These are phyloP conservation scores for Pseudogymnoascus sp. DNA, from an alignment of 2,329 filamentous ascomycete species.

Conservation along the genomic window DNA sequence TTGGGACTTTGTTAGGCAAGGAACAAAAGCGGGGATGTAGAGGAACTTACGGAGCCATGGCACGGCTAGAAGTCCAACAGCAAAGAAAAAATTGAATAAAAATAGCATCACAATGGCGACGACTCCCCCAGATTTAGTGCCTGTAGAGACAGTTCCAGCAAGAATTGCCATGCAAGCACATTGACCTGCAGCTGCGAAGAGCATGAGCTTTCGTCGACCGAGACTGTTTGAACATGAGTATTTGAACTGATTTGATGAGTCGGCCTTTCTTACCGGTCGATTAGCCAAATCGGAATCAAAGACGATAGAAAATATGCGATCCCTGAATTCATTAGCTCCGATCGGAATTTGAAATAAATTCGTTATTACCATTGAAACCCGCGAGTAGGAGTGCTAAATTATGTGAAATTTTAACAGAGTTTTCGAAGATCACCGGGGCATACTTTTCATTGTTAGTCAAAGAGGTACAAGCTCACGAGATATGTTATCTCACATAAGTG, in stretches of 20 bases:
- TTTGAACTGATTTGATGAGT: neutral
- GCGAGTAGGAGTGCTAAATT: conserved; percentile 44
- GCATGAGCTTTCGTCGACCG: conserved; percentile 52
- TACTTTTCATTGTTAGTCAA: conserved; percentile 17
- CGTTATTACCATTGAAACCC: conserved; percentile 35
- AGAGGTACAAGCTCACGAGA: neutral
- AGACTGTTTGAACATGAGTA: conserved; percentile 22
- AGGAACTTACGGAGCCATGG: conserved; percentile 39
- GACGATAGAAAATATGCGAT: conserved; percentile 33
- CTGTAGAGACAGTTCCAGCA: conserved; percentile 39
- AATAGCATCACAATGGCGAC: conserved; percentile 31
- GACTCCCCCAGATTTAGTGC: conserved; percentile 34
- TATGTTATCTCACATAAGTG: conserved; percentile 24
- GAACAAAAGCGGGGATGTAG: neutral
- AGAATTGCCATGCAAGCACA: conserved; percentile 47
- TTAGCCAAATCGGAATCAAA: conserved; percentile 29
- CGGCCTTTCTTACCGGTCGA: conserved; percentile 32
- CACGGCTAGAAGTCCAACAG: conserved; percentile 41
- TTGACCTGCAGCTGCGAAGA: conserved; percentile 37
- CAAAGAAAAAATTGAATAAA: conserved; percentile 44
- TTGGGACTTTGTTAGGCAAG: neutral
- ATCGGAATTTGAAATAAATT: neutral
- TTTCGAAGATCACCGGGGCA: conserved; percentile 42
- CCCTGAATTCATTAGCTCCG: conserved; percentile 19
- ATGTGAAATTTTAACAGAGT: conserved; percentile 37